A percentile compares a stretch with the other conserved stretches of the same genome.
Conservation (phyloP, 805 yeast genomes). For the Vanderwaltozyma yarrowii region DNA sequence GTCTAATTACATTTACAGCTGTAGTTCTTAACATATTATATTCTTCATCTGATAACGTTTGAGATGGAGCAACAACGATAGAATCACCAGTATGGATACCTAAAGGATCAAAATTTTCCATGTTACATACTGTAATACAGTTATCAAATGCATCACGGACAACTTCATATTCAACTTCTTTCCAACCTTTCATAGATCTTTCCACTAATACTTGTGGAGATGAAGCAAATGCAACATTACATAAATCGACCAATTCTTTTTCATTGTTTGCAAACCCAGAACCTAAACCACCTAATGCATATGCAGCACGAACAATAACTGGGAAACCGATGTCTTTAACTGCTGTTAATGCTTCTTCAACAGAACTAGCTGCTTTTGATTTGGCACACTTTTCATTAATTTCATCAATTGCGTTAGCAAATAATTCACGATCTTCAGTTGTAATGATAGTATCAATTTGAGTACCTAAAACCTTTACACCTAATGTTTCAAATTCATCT, state of each 20-base stretch:
- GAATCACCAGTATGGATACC: constrained; percentile 99
- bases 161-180: constrained; percentile 96
- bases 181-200: constrained; percentile 98
- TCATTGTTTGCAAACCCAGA: constrained; percentile 94
- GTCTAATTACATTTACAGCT: constrained; percentile 94
- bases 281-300: constrained; percentile 94
- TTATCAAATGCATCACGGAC: constrained; percentile 95
- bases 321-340: constrained; percentile 88
- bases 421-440: constrained; percentile 95
- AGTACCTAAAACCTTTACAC: constrained; percentile 90
- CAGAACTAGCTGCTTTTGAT: constrained; percentile 72
- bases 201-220: constrained; percentile 95
- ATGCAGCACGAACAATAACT: constrained; percentile 94
- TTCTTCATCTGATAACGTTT: constrained; percentile 92
- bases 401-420: constrained; percentile 90
- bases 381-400: constrained; percentile 93
- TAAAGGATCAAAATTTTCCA: constrained; percentile 97
- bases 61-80: constrained; percentile 97
- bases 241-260: constrained; percentile 67
- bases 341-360: constrained; percentile 76
- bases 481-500: constrained; percentile 86
- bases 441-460: constrained; percentile 93
- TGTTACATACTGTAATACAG: constrained; percentile 98
- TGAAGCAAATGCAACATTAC: constrained; percentile 87
- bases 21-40: constrained; percentile 97